Evolutionary conservation across 768 basidiomycete genomes (phyloP), one percentile per base, ranked within the genome.

Genomic region (Collybia mongolica): DNA sequence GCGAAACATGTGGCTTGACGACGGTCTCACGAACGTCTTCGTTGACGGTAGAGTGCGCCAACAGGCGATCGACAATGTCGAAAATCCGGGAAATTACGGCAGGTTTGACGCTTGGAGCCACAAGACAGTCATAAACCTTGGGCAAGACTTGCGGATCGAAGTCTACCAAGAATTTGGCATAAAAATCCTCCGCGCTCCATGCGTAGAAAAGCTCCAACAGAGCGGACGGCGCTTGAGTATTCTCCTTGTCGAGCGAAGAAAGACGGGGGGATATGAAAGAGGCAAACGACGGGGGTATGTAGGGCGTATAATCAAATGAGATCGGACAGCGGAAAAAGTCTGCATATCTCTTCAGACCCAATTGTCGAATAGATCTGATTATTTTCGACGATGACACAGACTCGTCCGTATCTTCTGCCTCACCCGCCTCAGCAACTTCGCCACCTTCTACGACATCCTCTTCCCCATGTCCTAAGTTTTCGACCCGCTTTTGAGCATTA

Each of bases 141-240:
- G 86, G 85, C 12, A 99, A 66, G 1, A 88, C 76, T 4, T 75
- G 73, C 2, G 70, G 56, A 59, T 98, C 88, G 61, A 83, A 88
- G 19, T 81, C 72, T 39, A 86, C 83, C 22, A 98, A 73, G 63
- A 83, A 85, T 7, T 64, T 62, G n/a, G 79, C 74, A 52, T 84
- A 79, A 11, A 82, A 74, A 2, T 70, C 72, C 15, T 79, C 73
- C 14, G 73, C 64, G 0, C 90, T 81, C 89, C 94, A 95, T 5
- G 79, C 71, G 51, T 83, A 78, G 68, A 97, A 89, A 18, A 98
- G 73, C 35, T 97, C 93, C 38, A 99, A 71, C 15, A 96, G 74
- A 0, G 90, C 84, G 0, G 94, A 96, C 0, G 96, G 94, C 0
- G 91, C 79, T 65, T 98, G 96, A 0, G 88, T 91, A 59, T 95